phyloP scores from a whole-genome alignment of 306 rosid genomes.

The Datisca glomerata region DNA sequence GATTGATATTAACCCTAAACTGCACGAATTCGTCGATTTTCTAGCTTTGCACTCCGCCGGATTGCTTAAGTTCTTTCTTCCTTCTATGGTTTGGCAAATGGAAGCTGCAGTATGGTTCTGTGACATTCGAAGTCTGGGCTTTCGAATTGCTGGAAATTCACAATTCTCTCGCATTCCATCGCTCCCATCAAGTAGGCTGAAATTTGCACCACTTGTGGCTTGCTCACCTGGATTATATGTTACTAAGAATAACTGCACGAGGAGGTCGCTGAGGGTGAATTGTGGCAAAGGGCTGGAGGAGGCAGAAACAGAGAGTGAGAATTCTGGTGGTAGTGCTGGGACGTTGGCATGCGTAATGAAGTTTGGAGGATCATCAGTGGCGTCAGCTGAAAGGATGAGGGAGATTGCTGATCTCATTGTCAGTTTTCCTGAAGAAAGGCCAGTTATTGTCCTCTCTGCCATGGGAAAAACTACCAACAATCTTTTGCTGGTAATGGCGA shows the following conservation, averaged over 20 bases:
- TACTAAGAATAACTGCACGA: not conserved
- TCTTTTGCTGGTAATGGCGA: conserved; percentile 57
- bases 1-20: too few relatives aligned
- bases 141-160: not conserved
- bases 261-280: not conserved
- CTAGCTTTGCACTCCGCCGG: too few relatives aligned
- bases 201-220: not conserved
- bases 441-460: conserved; percentile 73
- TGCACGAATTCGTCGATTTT: not conserved
- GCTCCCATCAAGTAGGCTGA: not conserved
- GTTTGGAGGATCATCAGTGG: conserved; percentile 80
- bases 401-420: conserved; percentile 60
- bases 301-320: conserved; percentile 11
- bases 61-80: too few relatives aligned
- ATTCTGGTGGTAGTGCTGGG: not conserved
- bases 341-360: conserved; percentile 57
- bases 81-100: not conserved
- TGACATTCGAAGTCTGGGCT: not conserved
- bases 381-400: conserved; percentile 58
- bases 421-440: conserved; percentile 66
- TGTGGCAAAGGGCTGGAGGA: conserved; percentile 1
- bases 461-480: conserved; percentile 81
- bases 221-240: not conserved
- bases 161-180: not conserved
- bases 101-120: not conserved